Conservation (phyloP, 108 stramenopile genomes). For the Cyclotella sp. region DNA sequence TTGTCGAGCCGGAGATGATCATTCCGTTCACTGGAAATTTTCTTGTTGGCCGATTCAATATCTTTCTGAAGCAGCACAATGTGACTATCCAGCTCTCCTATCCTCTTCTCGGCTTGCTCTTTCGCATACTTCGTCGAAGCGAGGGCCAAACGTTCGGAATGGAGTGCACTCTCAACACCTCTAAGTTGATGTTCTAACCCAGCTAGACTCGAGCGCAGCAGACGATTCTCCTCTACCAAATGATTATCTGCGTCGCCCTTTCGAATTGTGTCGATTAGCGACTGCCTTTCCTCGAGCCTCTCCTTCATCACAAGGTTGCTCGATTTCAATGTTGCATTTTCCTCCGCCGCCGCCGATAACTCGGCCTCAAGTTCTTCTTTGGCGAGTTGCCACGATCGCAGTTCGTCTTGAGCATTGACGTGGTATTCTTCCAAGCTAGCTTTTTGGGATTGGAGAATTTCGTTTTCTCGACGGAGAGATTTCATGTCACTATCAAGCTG, state of each 20-base stretch:
- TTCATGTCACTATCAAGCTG: background rate
- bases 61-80: conserved; percentile 19
- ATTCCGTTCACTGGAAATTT: conserved; percentile 8
- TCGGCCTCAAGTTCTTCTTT: conserved; percentile 27
- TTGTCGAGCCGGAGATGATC: conserved; percentile 22
- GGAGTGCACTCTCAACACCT: conserved; percentile 16
- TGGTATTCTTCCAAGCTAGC: conserved; percentile 29
- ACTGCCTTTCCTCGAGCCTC: conserved; percentile 19
- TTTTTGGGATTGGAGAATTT: conserved; percentile 27
- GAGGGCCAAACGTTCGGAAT: background rate
- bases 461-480: conserved; percentile 14
- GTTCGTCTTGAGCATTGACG: conserved; percentile 29
- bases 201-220: conserved; percentile 25
- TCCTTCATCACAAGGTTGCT: conserved; percentile 26
- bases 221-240: conserved; percentile 29
- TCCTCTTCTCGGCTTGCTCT: conserved; percentile 30
- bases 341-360: conserved; percentile 12
- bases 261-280: conserved; percentile 14
- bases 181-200: conserved; percentile 30
- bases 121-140: conserved; percentile 12
- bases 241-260: conserved; percentile 8
- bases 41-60: background rate
- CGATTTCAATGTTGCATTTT: conserved; percentile 3
- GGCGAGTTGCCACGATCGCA: conserved; percentile 21
- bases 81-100: conserved; percentile 31